These are phyloP conservation scores for Elongisporangium undulatum DNA, from an alignment of 352 stramenopile species.

Conservation along the genomic window DNA sequence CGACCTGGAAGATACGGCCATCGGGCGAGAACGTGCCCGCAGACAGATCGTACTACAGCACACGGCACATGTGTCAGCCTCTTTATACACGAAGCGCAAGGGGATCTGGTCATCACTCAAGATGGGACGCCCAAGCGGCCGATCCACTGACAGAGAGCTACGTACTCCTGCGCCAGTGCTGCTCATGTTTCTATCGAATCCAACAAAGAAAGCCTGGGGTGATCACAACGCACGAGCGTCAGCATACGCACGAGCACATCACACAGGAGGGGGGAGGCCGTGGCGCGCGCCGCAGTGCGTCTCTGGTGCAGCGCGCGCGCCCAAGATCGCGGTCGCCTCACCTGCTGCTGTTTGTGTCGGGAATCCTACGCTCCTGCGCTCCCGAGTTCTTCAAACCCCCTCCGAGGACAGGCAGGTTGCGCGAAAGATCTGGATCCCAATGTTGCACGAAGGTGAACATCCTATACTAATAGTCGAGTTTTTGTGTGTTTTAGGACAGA, in stretches of 20 bases:
- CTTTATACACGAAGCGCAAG: background rate
- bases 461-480: background rate
- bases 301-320: too few species aligned
- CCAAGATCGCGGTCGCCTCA: background rate
- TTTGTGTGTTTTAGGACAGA: background rate
- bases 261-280: background rate
- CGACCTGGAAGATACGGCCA: conserved; percentile 98
- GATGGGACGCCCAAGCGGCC: background rate
- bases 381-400: background rate
- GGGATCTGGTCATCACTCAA: background rate
- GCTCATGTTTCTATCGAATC: conserved; percentile 46
- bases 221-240: background rate
- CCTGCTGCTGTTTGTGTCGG: background rate
- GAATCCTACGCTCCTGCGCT: background rate
- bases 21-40: conserved; percentile 96
- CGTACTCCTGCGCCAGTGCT: conserved; percentile 76
- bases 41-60: conserved; percentile 76
- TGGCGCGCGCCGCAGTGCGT: background rate
- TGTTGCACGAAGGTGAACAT: background rate
- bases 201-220: conserved; percentile 2
- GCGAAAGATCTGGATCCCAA: background rate
- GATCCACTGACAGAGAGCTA: background rate
- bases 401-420: background rate
- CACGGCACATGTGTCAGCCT: background rate
- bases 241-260: background rate